These are phyloP conservation scores for Auricularia sp. DNA, from an alignment of 768 basidiomycete species.

Conservation along the genomic window DNA sequence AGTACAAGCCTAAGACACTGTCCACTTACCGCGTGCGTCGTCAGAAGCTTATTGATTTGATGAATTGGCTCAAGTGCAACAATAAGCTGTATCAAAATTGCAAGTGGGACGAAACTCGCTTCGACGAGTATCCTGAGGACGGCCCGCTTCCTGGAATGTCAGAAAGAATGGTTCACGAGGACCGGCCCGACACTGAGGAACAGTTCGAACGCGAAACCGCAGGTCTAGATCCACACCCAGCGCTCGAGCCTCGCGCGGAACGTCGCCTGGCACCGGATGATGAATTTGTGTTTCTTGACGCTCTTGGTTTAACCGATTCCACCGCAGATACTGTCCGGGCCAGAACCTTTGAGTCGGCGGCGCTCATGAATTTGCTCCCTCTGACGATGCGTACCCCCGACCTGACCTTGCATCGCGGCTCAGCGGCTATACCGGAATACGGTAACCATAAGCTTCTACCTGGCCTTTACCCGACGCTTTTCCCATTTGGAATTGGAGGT, in stretches of 20 bases:
- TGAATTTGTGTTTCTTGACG: slow-evolving; percentile 16
- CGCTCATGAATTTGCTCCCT: slow-evolving; percentile 17
- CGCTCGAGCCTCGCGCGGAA: neutral
- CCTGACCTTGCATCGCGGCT: slow-evolving; percentile 15
- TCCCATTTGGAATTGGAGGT: slow-evolving; percentile 24
- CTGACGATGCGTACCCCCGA: slow-evolving; percentile 11
- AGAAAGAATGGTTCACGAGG: slow-evolving; percentile 13
- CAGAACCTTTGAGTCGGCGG: slow-evolving; percentile 15
- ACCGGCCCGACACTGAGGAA: neutral
- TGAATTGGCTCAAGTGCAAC: slow-evolving; percentile 27
- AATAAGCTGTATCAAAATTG: slow-evolving; percentile 24
- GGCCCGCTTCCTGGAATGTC: neutral
- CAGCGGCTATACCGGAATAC: slow-evolving; percentile 20
- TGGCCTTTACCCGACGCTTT: slow-evolving; percentile 23
- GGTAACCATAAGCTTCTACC: slow-evolving; percentile 22
- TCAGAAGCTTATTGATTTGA: slow-evolving; percentile 18
- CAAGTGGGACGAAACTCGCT: neutral
- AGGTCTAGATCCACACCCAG: slow-evolving; percentile 19
- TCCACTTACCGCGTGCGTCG: slow-evolving; percentile 16
- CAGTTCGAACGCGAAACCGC: slow-evolving; percentile 21
- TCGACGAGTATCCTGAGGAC: slow-evolving; percentile 3
- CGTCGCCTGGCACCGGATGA: neutral
- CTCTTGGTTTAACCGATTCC: slow-evolving; percentile 23
- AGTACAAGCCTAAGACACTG: slow-evolving; percentile 11
- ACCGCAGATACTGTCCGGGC: slow-evolving; percentile 17